Conservation (phyloP, 2,329 filamentous ascomycete species). For the Parascedosporium putredinis region DNA sequence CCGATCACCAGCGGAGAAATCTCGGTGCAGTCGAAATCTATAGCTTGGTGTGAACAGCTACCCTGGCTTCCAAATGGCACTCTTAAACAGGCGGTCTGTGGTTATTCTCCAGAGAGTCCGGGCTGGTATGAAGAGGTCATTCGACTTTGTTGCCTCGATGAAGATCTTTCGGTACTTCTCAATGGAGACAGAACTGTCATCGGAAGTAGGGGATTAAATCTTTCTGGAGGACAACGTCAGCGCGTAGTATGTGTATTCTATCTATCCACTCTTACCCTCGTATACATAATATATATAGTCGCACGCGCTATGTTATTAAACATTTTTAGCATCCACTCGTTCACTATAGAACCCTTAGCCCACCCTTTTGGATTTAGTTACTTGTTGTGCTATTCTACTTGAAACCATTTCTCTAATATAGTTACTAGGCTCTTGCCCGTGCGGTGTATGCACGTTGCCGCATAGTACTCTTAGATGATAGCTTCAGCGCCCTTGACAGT, state of each 20-base stretch:
- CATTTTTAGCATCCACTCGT: too few relatives aligned
- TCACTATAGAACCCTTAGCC: too few relatives aligned
- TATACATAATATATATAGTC: too few relatives aligned
- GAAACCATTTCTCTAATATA: too few relatives aligned
- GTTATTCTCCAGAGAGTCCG: conserved; percentile 12
- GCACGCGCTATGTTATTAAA: too few relatives aligned
- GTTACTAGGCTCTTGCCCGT: conserved; percentile 1
- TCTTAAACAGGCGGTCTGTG: conserved; percentile 17
- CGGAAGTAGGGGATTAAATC: background rate
- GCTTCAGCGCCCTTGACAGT: conserved; percentile 29
- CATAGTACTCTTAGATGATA: background rate
- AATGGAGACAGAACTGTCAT: background rate
- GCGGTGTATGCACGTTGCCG: background rate
- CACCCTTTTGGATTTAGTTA: too few relatives aligned
- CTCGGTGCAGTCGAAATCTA: background rate
- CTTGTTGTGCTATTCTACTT: too few relatives aligned
- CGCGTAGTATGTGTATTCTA: conserved; percentile 23
- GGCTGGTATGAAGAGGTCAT: conserved; percentile 13
- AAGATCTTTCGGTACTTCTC: background rate
- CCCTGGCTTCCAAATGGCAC: conserved; percentile 16
- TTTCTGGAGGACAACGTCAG: conserved; percentile 11
- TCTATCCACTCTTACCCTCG: too few relatives aligned
- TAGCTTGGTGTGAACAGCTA: conserved; percentile 18
- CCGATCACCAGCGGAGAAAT: background rate
- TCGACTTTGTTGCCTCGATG: background rate